Evolutionary conservation across 2,329 filamentous ascomycete species (phyloP), one percentile per base, ranked within the genome.

Genomic region (Cercospora sp.): DNA sequence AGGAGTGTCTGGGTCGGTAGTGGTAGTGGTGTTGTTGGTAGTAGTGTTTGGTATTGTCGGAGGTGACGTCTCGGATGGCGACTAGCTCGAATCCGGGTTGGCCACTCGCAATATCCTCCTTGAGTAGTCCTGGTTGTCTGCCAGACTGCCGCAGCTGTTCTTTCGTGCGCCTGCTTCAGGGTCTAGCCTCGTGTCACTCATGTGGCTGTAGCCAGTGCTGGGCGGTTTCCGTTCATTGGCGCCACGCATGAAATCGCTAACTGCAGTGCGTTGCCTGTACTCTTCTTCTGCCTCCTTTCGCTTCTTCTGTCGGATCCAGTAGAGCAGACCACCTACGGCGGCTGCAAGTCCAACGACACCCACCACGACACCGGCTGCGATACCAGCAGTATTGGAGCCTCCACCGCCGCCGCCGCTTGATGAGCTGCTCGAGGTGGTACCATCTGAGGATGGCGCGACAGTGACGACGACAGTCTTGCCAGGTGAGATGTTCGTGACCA

Each of bases 31-130:
- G 21, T 10, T 18, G 18, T 24, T 66, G 58, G 43, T 57, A 21
- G 12, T 30, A 26, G n/a, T 30, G 53, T 12, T 34, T 16, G 53
- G 45, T 26, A 51, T 51, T 24, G 21, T 16, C 18, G 45, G 12
- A 24, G 45, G 45, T 51, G 45, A 51, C 45, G 45, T 51, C 28
- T 69, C 64, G 58, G 61, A 57, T 43, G 57, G 43, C 62, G 59
- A 69, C 70, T 71, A 71, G 63, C 64, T 69, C 37, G 61, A 64
- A 55, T 71, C 70, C 65, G 70, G 70, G 40, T 72, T 72, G 58
- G 87, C 73, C 87, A 97, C 94, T 89, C 96, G 92, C 78, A 98
- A 87, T 81, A 98, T 97, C 82, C 92, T 91, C 82, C 94, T 89
- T 70, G 95, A 97, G 83, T 97, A 98, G 80, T 98, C 94, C 81